Conservation (phyloP, 129 eudicot species). For the Scalesia atractyloides region DNA sequence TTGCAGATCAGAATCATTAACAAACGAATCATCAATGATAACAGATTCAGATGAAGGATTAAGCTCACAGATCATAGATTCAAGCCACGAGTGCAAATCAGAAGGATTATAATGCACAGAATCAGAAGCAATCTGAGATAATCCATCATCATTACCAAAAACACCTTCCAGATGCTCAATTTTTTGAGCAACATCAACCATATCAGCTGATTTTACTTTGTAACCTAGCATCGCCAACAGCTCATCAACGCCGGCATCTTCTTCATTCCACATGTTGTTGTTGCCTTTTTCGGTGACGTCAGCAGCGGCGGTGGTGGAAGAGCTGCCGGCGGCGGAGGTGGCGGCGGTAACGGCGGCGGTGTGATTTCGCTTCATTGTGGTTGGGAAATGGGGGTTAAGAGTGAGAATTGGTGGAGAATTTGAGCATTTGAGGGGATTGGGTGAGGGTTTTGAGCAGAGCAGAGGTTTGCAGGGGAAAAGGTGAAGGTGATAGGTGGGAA, state of each 20-base stretch:
- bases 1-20: slow-evolving; percentile 41
- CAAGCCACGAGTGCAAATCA: slow-evolving; percentile 67
- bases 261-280: slow-evolving; percentile 37
- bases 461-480: slow-evolving; percentile 37
- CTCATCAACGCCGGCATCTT: slow-evolving; percentile 66
- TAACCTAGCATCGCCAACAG: slow-evolving; percentile 71
- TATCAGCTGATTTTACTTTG: slow-evolving; percentile 68
- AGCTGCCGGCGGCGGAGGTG: slow-evolving; percentile 22
- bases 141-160: slow-evolving; percentile 48
- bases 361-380: slow-evolving; percentile 38
- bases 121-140: slow-evolving; percentile 52
- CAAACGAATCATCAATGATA: slow-evolving; percentile 30
- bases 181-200: slow-evolving; percentile 81
- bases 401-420: slow-evolving; percentile 37
- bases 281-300: slow-evolving; percentile 29
- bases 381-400: slow-evolving; percentile 2
- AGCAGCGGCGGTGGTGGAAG: slow-evolving; percentile 6
- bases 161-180: slow-evolving; percentile 64
- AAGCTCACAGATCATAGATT: slow-evolving; percentile 65
- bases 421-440: slow-evolving; percentile 45
- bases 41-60: slow-evolving; percentile 25
- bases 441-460: slow-evolving; percentile 8
- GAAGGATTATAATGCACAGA: slow-evolving; percentile 77
- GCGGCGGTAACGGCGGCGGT: background rate
- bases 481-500: slow-evolving; percentile 33